Percentiles rank a stretch among this genome's conserved stretches.
phyloP scores from a whole-genome alignment of 768 basidiomycete genomes.

The Russula dissimulans region DNA sequence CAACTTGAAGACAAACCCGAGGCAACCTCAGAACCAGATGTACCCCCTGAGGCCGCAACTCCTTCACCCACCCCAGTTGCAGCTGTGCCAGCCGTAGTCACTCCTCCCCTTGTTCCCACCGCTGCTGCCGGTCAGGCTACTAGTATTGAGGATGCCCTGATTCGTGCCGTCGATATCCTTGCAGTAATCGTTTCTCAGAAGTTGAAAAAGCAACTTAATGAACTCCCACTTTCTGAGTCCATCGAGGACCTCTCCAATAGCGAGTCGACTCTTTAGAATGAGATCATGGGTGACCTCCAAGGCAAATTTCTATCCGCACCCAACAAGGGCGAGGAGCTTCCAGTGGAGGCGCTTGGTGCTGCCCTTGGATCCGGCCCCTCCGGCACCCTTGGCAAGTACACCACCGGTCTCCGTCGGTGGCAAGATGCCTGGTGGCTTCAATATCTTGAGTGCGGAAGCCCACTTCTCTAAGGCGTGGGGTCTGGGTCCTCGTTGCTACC shows the following conservation, averaged over 20 bases:
- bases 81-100: conserved; percentile 30
- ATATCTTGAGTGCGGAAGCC: conserved; percentile 79
- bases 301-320: conserved; percentile 92
- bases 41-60: conserved; percentile 25
- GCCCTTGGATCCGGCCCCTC: conserved; percentile 72
- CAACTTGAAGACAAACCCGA: conserved; percentile 81
- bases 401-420: conserved; percentile 77
- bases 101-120: conserved; percentile 35
- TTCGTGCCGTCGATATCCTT: conserved; percentile 86
- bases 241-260: conserved; percentile 98
- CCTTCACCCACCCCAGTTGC: conserved; percentile 25
- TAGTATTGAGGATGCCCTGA: conserved; percentile 79
- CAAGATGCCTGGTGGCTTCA: conserved; percentile 99
- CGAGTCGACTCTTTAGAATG: conserved; percentile 97
- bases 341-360: conserved; percentile 90
- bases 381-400: conserved; percentile 90
- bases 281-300: conserved; percentile 94
- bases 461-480: conserved; percentile 93
- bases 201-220: conserved; percentile 85
- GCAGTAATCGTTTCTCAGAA: conserved; percentile 91
- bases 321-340: conserved; percentile 96
- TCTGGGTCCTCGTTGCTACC: conserved; percentile 79
- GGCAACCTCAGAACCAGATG: conserved; percentile 24
- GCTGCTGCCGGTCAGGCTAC: conserved; percentile 36
- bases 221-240: conserved; percentile 83